Evolutionary conservation across 2,329 filamentous ascomycete species (phyloP).

Genomic region (Chrysoporthe cubensis): DNA sequence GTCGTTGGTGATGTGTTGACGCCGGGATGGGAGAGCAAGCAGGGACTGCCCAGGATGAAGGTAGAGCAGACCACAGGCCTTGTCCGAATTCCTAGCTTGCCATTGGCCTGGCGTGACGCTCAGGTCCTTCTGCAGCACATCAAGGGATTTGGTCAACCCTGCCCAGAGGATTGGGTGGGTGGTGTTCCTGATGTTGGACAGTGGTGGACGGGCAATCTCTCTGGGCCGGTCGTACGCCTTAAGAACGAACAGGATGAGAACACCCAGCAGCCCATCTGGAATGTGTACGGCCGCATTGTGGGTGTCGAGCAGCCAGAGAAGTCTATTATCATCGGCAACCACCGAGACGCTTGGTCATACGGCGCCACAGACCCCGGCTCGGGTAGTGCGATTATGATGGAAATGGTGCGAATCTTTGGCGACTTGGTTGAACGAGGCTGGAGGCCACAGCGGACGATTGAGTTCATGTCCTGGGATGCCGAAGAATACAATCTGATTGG

Average conservation of each 20-base stretch:
- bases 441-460: conserved; percentile 90
- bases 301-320: conserved; percentile 86
- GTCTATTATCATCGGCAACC: conserved; percentile 87
- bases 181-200: conserved; percentile 74
- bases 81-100: conserved; percentile 84
- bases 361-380: conserved; percentile 85
- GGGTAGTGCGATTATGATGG: conserved; percentile 88
- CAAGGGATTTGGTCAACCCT: conserved; percentile 71
- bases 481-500: conserved; percentile 92
- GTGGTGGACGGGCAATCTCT: conserved; percentile 83
- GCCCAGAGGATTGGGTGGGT: conserved; percentile 74
- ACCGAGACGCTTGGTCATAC: conserved; percentile 90
- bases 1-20: conserved; percentile 90
- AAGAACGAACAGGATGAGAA: conserved; percentile 87
- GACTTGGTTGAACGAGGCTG: conserved; percentile 77
- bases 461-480: conserved; percentile 96
- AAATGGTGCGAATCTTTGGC: conserved; percentile 84
- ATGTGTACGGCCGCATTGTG: conserved; percentile 81
- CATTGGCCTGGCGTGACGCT: conserved; percentile 88
- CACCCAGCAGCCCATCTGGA: conserved; percentile 84
- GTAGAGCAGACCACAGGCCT: conserved; percentile 74
- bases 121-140: conserved; percentile 76
- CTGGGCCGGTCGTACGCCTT: conserved; percentile 77
- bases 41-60: conserved; percentile 65
- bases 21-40: conserved; percentile 79